These are phyloP conservation scores for Houttuynia cordata DNA, from an alignment of 164 flowering plant genomes.

Conservation along the genomic window DNA sequence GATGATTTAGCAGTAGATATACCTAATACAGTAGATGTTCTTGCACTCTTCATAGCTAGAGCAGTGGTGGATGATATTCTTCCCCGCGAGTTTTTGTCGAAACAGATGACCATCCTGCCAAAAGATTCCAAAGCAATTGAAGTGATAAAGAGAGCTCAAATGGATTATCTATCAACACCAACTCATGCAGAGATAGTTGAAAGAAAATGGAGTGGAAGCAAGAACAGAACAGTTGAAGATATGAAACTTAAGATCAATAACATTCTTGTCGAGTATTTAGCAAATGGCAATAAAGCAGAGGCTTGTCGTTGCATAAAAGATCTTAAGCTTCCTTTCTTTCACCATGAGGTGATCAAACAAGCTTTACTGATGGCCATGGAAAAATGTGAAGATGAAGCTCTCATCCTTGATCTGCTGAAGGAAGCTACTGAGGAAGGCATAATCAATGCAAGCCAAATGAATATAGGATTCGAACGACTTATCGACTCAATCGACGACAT, in stretches of 20 bases:
- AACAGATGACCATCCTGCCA: slow-evolving; percentile 24
- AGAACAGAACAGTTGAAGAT: slow-evolving; percentile 55
- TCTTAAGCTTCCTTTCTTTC: slow-evolving; percentile 65
- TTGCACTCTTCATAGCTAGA: slow-evolving; percentile 64
- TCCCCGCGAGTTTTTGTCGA: slow-evolving; percentile 67
- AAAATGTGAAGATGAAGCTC: slow-evolving; percentile 31
- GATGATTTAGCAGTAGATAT: slow-evolving; percentile 80
- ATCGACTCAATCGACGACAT: slow-evolving; percentile 66
- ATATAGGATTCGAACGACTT: slow-evolving; percentile 57
- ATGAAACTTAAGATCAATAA: slow-evolving; percentile 46
- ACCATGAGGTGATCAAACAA: slow-evolving; percentile 70
- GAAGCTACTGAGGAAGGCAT: slow-evolving; percentile 54
- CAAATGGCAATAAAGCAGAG: slow-evolving; percentile 62
- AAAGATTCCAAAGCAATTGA: slow-evolving; percentile 47
- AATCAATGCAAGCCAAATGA: slow-evolving; percentile 62
- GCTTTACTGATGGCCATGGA: slow-evolving; percentile 73
- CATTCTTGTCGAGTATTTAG: slow-evolving; percentile 47
- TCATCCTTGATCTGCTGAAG: slow-evolving; percentile 48
- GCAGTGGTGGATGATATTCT: slow-evolving; percentile 85
- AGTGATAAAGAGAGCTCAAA: slow-evolving; percentile 53
- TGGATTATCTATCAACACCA: slow-evolving; percentile 64
- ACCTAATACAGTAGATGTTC: slow-evolving; percentile 61
- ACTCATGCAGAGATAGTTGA: slow-evolving; percentile 66
- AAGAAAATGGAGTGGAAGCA: slow-evolving; percentile 66
- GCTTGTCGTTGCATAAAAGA: slow-evolving; percentile 74